A percentile compares a stretch with the other conserved stretches of the same genome.
Evolutionary conservation across 2,329 filamentous ascomycete genomes (phyloP).

Genomic region (Cytospora leucostoma): DNA sequence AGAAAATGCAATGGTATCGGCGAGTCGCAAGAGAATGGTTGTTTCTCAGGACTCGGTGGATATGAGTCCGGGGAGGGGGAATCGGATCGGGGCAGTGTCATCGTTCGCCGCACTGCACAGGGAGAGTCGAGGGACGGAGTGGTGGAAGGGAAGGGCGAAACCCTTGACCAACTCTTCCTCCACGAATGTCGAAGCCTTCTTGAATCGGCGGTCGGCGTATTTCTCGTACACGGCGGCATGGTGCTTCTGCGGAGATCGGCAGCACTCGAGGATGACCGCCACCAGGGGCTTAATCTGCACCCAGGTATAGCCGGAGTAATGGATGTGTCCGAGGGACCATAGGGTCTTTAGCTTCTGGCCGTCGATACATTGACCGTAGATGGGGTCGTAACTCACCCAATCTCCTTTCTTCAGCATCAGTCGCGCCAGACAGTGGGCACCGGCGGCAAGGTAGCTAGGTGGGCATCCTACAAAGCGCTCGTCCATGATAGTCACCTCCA

Average conservation of each 20-base stretch:
- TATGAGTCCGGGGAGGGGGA: constrained; percentile 25
- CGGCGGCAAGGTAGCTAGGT: constrained; percentile 87
- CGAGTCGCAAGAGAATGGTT: constrained; percentile 10
- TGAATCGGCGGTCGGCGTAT: constrained; percentile 85
- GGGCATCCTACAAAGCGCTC: constrained; percentile 92
- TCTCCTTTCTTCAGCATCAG: constrained; percentile 87
- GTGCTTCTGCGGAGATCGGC: constrained; percentile 76
- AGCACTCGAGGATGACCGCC: constrained; percentile 81
- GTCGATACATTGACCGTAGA: constrained; percentile 4
- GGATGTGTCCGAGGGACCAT: constrained; percentile 78
- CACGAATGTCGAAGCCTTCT: constrained; percentile 79
- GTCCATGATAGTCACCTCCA: constrained; percentile 96
- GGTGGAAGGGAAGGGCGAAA: constrained; percentile 53
- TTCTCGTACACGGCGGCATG: constrained; percentile 89
- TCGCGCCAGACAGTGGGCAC: constrained; percentile 87
- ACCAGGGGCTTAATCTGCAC: constrained; percentile 78
- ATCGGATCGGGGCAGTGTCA: constrained; percentile 19
- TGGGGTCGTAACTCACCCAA: constrained; percentile 68
- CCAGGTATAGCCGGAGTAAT: constrained; percentile 94
- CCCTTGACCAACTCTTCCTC: constrained; percentile 69
- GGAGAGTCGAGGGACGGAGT: constrained; percentile 38
- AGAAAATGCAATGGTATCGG: constrained; percentile 26
- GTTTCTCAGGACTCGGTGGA: constrained; percentile 26
- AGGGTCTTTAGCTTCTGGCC: constrained; percentile 28
- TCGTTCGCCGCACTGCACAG: constrained; percentile 27